These are phyloP conservation scores for Dalechampia spathulata DNA, from an alignment of 441 rosid genomes.

Conservation along the genomic window DNA sequence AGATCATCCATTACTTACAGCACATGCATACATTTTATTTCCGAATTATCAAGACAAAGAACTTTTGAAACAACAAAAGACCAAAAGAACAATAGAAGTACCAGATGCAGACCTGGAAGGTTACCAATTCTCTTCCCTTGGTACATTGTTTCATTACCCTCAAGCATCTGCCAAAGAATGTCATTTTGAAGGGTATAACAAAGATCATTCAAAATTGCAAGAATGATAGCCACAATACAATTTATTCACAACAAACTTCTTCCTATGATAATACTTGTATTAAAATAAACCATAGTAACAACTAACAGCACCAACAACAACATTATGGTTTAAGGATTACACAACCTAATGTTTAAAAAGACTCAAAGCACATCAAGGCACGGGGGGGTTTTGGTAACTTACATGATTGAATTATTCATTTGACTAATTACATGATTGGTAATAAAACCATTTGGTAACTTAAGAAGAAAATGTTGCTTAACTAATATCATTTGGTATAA, in stretches of 20 bases:
- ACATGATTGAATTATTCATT: too few relatives aligned
- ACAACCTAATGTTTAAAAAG: not conserved
- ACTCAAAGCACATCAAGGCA: too few relatives aligned
- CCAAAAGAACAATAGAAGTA: not conserved
- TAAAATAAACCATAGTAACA: not conserved
- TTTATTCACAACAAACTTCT: not conserved
- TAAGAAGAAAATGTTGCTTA: too few relatives aligned
- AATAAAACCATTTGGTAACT: too few relatives aligned
- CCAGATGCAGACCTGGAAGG: conserved; percentile 47
- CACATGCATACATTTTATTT: not conserved
- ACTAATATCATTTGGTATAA: too few relatives aligned
- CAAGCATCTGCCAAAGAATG: conserved; percentile 40
- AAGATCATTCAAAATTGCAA: conserved; percentile 5
- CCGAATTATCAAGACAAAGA: not conserved
- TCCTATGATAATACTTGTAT: not conserved
- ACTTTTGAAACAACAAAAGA: not conserved
- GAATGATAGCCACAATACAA: not conserved
- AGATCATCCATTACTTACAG: too few relatives aligned
- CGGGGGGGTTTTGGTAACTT: too few relatives aligned
- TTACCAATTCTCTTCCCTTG: conserved; percentile 54
- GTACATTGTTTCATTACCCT: conserved; percentile 37
- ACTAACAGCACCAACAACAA: not conserved
- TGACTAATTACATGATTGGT: too few relatives aligned
- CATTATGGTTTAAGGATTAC: not conserved
- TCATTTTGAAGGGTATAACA: not conserved